Percentiles rank a stretch among this genome's conserved stretches.
Conservation (phyloP, 1,284 basidiomycete genomes). For the Psilocybe mexicana region DNA sequence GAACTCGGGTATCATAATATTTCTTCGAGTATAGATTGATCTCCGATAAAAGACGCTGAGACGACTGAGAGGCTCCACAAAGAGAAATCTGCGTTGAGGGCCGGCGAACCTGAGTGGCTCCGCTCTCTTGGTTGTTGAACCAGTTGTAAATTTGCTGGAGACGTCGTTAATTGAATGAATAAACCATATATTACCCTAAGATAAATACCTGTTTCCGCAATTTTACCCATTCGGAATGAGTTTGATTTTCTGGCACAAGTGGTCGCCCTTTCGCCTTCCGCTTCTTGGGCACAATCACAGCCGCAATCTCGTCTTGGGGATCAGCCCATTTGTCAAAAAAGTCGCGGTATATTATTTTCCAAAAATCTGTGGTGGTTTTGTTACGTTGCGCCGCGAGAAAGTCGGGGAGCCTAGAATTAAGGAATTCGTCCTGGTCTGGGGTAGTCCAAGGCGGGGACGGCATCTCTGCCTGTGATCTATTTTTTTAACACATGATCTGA, state of each 20-base stretch:
- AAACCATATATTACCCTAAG: too few species aligned
- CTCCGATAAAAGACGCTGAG: background rate
- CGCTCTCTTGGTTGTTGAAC: conserved; percentile 6
- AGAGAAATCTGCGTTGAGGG: background rate
- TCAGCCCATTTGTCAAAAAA: background rate
- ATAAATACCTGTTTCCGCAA: conserved; percentile 1
- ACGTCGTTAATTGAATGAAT: background rate
- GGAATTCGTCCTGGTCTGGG: background rate
- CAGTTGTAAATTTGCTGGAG: conserved; percentile 6
- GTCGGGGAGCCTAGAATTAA: background rate
- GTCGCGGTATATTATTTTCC: background rate
- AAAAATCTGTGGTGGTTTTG: background rate
- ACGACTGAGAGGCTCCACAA: background rate
- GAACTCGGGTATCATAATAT: background rate
- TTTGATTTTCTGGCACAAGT: background rate
- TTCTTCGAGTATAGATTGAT: conserved; percentile 7
- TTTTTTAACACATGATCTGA: background rate
- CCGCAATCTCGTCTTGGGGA: background rate
- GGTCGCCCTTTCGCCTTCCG: background rate
- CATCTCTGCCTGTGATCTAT: background rate
- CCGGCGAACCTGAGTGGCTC: background rate
- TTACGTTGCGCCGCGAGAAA: background rate
- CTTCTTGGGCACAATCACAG: background rate
- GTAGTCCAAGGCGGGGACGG: conserved; percentile 1
- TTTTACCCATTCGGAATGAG: background rate